A percentile compares a stretch with the other conserved stretches of the same genome.
These are phyloP conservation scores for Eucalyptus curtisii DNA, from an alignment of 345 rosid species.

Conservation along the genomic window DNA sequence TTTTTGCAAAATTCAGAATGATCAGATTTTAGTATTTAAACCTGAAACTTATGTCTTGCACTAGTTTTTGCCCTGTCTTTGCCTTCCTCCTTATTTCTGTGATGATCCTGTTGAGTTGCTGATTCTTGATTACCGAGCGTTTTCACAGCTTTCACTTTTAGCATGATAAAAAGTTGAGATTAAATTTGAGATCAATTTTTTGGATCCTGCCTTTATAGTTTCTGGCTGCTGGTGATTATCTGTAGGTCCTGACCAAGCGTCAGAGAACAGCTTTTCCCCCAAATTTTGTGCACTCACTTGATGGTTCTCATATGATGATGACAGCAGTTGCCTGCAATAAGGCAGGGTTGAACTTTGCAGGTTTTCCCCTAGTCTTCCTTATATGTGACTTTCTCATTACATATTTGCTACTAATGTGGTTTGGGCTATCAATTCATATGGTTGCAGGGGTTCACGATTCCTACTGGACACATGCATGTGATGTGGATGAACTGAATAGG, in stretches of 20 bases:
- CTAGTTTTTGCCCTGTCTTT: neutral
- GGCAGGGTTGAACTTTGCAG: constrained; percentile 88
- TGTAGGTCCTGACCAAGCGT: constrained; percentile 66
- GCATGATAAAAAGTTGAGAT: neutral
- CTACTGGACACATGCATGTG: constrained; percentile 99
- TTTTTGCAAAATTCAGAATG: neutral
- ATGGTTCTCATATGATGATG: constrained; percentile 99
- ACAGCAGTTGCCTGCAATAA: constrained; percentile 83
- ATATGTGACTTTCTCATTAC: neutral
- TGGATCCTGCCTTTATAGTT: neutral
- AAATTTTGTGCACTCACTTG: constrained; percentile 96
- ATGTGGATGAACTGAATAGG: constrained; percentile 74
- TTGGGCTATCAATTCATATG: constrained; percentile 2
- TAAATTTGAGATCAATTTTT: neutral
- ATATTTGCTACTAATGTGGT: neutral
- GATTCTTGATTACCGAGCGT: neutral
- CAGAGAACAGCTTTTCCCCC: constrained; percentile 98
- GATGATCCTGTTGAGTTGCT: neutral
- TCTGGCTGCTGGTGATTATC: neutral
- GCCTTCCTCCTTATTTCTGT: neutral
- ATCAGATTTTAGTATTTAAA: neutral
- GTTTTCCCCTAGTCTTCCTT: constrained; percentile 12
- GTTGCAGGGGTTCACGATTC: constrained; percentile 96
- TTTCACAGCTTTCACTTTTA: neutral
- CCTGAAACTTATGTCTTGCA: neutral